These are phyloP conservation scores for Corchorus olitorius DNA, from an alignment of 345 rosid species.

Conservation along the genomic window DNA sequence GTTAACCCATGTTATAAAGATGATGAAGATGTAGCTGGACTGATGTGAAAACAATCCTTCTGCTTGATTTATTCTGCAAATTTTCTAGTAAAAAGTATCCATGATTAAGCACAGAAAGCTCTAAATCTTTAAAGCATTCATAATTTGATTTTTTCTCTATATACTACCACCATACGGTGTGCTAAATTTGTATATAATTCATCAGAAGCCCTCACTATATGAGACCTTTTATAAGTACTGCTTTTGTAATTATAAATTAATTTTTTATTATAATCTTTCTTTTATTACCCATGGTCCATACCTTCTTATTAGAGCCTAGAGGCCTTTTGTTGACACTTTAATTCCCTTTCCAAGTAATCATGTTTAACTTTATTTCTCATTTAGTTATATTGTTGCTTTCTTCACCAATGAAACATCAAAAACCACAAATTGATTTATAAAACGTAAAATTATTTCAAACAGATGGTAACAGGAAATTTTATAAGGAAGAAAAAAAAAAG, in stretches of 20 bases:
- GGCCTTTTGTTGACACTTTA: neutral
- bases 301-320: neutral
- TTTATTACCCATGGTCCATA: neutral
- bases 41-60: slow-evolving; percentile 12
- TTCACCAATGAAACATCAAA: neutral
- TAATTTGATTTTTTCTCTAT: neutral
- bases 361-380: neutral
- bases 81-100: neutral
- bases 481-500: no score
- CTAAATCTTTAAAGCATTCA: slow-evolving; percentile 10
- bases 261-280: no score
- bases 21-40: no score
- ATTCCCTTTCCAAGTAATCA: neutral
- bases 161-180: neutral
- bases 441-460: neutral
- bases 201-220: neutral
- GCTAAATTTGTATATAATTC: neutral
- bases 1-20: neutral
- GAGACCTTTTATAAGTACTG: neutral
- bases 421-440: neutral
- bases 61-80: slow-evolving; percentile 15
- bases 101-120: slow-evolving; percentile 15
- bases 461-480: no score
- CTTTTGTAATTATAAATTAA: neutral
- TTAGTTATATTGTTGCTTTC: neutral